Evolutionary conservation across 2,329 filamentous ascomycete species (phyloP).

Genomic region (Ceratocystiopsis sp.): DNA sequence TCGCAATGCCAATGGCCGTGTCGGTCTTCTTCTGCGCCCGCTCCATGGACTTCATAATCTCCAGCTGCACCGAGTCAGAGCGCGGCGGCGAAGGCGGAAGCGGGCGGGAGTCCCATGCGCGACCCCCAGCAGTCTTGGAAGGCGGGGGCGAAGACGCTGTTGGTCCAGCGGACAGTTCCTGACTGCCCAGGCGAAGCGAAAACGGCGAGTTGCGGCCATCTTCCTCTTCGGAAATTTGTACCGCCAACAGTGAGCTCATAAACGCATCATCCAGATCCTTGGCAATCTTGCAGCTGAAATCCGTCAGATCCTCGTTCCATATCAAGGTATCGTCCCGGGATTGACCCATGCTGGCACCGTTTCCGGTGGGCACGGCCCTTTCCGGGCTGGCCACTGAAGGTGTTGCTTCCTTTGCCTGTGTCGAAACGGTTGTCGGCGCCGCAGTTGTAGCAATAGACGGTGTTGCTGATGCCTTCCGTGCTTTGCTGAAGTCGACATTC

Average conservation of each 20-base stretch:
- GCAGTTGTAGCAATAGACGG: too few species aligned
- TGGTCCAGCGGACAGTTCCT: constrained; percentile 5
- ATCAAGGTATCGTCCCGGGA: constrained; percentile 11
- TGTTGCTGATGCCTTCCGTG: constrained; percentile 20
- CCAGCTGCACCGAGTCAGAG: constrained; percentile 11
- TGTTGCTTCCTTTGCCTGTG: too few species aligned
- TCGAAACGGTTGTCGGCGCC: not conserved
- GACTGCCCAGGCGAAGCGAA: constrained; percentile 22
- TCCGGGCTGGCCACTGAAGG: too few species aligned
- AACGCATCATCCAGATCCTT: constrained; percentile 90
- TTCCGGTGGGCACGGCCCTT: too few species aligned
- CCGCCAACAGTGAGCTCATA: constrained; percentile 40
- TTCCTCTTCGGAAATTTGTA: constrained; percentile 5
- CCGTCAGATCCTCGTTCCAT: constrained; percentile 59
- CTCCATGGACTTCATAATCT: constrained; percentile 11
- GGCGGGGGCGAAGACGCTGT: not conserved
- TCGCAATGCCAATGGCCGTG: not conserved
- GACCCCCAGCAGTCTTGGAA: not conserved
- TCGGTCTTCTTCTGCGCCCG: not conserved
- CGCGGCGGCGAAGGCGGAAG: constrained; percentile 30
- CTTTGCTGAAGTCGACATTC: constrained; percentile 35
- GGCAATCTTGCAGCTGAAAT: constrained; percentile 71
- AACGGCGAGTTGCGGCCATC: constrained; percentile 23
- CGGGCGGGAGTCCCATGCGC: constrained; percentile 29
- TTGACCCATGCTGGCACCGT: too few species aligned